phyloP scores from a whole-genome alignment of 352 stramenopile genomes.

The Phytophthora pini region DNA sequence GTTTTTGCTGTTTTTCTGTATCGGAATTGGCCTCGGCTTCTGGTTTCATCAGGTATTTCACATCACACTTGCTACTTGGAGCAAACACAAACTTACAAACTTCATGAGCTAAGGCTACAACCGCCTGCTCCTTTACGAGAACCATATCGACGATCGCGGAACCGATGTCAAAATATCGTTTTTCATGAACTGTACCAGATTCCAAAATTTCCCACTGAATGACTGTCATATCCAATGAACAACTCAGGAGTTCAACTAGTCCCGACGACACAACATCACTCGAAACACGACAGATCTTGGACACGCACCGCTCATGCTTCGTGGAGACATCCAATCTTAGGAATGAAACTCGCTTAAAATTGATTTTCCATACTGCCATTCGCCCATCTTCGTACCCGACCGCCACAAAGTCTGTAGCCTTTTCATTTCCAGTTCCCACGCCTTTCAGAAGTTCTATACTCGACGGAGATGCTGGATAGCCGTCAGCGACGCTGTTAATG shows the following conservation, averaged over 20 bases:
- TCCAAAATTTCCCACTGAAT: constrained; percentile 56
- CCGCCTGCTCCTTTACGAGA: constrained; percentile 29
- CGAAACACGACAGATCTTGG: constrained; percentile 34
- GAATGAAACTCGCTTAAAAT: constrained; percentile 24
- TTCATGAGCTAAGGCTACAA: constrained; percentile 49
- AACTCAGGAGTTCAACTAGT: constrained; percentile 43
- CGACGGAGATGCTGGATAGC: constrained; percentile 39
- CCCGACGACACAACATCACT: not conserved
- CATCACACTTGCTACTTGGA: constrained; percentile 7
- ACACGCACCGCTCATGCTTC: constrained; percentile 54
- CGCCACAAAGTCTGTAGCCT: constrained; percentile 8
- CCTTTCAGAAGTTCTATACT: constrained; percentile 42
- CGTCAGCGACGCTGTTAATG: constrained; percentile 45
- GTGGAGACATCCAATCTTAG: constrained; percentile 34
- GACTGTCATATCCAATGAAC: constrained; percentile 71
- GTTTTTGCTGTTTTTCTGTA: not conserved
- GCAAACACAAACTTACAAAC: constrained; percentile 43
- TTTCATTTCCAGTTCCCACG: not conserved
- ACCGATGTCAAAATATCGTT: constrained; percentile 71
- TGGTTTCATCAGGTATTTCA: constrained; percentile 18
- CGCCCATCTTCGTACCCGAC: constrained; percentile 69
- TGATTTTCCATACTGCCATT: constrained; percentile 47
- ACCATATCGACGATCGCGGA: constrained; percentile 54
- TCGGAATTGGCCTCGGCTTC: not conserved
- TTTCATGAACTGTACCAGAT: constrained; percentile 42